phyloP scores from a whole-genome alignment of 306 rosid genomes.

The Acmispon strigosus region DNA sequence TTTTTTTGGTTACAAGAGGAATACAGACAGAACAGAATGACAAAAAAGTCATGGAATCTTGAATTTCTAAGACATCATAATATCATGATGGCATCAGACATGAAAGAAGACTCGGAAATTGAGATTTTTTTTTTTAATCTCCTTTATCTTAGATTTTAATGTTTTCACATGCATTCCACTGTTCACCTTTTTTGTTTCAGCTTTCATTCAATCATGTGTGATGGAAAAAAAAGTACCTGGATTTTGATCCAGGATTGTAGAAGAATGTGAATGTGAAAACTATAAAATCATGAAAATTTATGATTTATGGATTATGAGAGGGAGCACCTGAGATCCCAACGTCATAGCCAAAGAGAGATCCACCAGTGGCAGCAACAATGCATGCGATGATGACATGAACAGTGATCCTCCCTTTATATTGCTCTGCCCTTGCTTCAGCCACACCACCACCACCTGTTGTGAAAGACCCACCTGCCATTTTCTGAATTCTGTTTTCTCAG shows the following conservation, averaged over 20 bases:
- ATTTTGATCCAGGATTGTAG: background rate
- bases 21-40: background rate
- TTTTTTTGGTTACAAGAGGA: no score
- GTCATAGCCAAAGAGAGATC: conserved; percentile 77
- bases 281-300: background rate
- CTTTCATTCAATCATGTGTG: background rate
- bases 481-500: conserved; percentile 10
- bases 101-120: no score
- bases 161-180: background rate
- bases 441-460: conserved; percentile 45
- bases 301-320: background rate
- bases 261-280: background rate
- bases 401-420: conserved; percentile 61
- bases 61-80: background rate
- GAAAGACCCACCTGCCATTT: conserved; percentile 66
- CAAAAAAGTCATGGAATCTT: background rate
- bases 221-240: background rate
- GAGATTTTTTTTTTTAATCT: no score
- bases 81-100: background rate
- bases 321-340: conserved; percentile 77
- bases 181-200: background rate
- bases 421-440: conserved; percentile 59
- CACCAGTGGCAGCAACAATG: conserved; percentile 75
- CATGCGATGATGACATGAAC: conserved; percentile 61
- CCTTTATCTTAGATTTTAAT: background rate